A percentile compares a stretch with the other conserved stretches of the same genome.
Evolutionary conservation across 2,329 filamentous ascomycete species (phyloP).

Genomic region (Neofusicoccum laricinum): DNA sequence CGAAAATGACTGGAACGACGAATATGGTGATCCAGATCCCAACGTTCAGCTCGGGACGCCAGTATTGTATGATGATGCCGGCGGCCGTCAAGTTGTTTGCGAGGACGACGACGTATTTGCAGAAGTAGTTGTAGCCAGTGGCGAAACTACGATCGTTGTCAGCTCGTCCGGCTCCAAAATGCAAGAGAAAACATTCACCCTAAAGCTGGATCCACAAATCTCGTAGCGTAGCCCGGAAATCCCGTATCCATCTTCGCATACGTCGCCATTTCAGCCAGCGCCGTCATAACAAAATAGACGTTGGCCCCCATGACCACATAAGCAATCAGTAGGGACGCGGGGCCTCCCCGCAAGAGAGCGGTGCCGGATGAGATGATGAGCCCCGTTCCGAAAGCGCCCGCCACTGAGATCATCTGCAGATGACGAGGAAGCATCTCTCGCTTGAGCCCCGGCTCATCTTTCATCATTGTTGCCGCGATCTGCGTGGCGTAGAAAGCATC

Average conservation of each 20-base stretch:
- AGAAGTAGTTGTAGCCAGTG: slow-evolving; percentile 84
- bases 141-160: slow-evolving; percentile 49
- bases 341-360: slow-evolving; percentile 33
- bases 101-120: slow-evolving; percentile 62
- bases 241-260: slow-evolving; percentile 74
- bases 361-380: slow-evolving; percentile 18
- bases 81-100: slow-evolving; percentile 71
- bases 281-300: slow-evolving; percentile 71
- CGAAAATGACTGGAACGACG: slow-evolving; percentile 63
- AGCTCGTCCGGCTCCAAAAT: background rate
- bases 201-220: slow-evolving; percentile 69
- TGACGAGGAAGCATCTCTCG: slow-evolving; percentile 7
- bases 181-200: slow-evolving; percentile 36
- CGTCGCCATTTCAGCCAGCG: slow-evolving; percentile 67
- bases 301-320: slow-evolving; percentile 60
- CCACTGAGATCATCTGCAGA: slow-evolving; percentile 13
- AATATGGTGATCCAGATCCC: slow-evolving; percentile 73
- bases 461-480: too few species aligned
- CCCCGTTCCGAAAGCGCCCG: slow-evolving; percentile 17
- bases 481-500: background rate
- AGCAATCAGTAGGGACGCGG: slow-evolving; percentile 45
- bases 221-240: slow-evolving; percentile 72
- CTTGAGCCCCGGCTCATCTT: background rate
- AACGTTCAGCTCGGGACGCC: slow-evolving; percentile 61
- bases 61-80: slow-evolving; percentile 74